Percentiles rank a stretch among this genome's conserved stretches.
Conservation (phyloP, 495 filamentous ascomycete species). For the Beverwykella pulmonaria region DNA sequence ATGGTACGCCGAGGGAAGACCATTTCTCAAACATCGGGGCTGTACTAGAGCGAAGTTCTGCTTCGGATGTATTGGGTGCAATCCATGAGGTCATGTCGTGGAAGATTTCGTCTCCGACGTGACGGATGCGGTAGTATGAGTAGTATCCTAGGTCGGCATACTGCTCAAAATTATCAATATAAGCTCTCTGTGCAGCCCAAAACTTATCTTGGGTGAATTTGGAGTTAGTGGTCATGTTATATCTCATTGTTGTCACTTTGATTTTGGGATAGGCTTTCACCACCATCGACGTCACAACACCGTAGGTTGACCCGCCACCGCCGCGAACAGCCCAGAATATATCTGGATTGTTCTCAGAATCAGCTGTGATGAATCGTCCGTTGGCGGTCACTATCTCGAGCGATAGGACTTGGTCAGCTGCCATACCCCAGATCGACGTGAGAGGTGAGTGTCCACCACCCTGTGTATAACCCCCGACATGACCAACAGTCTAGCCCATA, state of each 20-base stretch:
- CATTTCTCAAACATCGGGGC: too few species aligned
- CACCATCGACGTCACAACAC: slow-evolving; percentile 18
- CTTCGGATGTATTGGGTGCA: too few species aligned
- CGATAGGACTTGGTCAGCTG: slow-evolving; percentile 19
- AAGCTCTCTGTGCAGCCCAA: slow-evolving; percentile 12
- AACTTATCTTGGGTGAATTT: slow-evolving; percentile 11
- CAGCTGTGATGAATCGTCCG: slow-evolving; percentile 20
- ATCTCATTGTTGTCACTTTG: slow-evolving; percentile 16
- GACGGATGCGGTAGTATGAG: too few species aligned
- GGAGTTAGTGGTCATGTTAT: too few species aligned
- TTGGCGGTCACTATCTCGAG: slow-evolving; percentile 25
- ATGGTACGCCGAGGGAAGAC: too few species aligned
- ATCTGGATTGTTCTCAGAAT: slow-evolving; percentile 16
- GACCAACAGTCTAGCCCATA: slow-evolving; percentile 27
- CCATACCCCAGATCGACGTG: slow-evolving; percentile 23
- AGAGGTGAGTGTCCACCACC: slow-evolving; percentile 31
- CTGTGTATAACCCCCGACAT: slow-evolving; percentile 21
- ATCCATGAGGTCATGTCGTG: too few species aligned
- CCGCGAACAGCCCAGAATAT: slow-evolving; percentile 37
- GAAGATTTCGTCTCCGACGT: too few species aligned
- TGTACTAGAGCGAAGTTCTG: too few species aligned
- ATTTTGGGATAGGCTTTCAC: slow-evolving; percentile 26
- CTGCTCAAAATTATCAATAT: too few species aligned
- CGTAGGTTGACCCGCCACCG: slow-evolving; percentile 37
- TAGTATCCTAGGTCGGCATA: too few species aligned